Conservation (phyloP, 2,329 filamentous ascomycete genomes). For the Phyllosticta citriasiana region DNA sequence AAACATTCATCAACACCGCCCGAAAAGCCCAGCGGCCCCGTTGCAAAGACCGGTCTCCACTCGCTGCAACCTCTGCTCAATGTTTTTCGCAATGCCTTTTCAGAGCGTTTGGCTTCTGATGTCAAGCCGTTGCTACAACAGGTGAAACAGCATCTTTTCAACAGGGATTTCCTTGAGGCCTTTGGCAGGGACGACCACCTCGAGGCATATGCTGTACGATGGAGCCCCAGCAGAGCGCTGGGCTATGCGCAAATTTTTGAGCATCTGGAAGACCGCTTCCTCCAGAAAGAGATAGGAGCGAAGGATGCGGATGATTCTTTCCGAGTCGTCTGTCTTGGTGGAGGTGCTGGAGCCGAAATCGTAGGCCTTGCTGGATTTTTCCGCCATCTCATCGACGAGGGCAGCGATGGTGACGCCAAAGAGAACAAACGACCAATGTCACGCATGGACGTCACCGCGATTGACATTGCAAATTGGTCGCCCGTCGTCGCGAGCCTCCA, state of each 20-base stretch:
- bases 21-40: not conserved
- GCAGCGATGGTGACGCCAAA: not conserved
- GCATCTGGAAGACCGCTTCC: conserved; percentile 21
- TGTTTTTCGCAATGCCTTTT: conserved; percentile 60
- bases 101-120: conserved; percentile 32
- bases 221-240: conserved; percentile 79
- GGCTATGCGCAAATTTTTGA: conserved; percentile 61
- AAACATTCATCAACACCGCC: not conserved
- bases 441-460: conserved; percentile 45
- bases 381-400: not conserved
- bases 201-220: conserved; percentile 76
- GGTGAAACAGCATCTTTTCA: conserved; percentile 77
- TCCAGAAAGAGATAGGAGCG: not conserved
- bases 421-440: not conserved
- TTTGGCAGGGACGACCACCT: conserved; percentile 65
- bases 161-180: conserved; percentile 70
- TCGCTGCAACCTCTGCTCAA: conserved; percentile 63
- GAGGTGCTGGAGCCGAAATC: conserved; percentile 58
- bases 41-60: conserved; percentile 32
- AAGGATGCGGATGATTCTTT: not conserved
- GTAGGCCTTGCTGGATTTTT: conserved; percentile 50
- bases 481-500: conserved; percentile 51
- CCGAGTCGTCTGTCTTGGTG: conserved; percentile 51
- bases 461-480: conserved; percentile 77
- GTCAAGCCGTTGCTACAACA: conserved; percentile 56